phyloP scores from a whole-genome alignment of 176 grass and related monocot genomes.

The Puya raimondii region DNA sequence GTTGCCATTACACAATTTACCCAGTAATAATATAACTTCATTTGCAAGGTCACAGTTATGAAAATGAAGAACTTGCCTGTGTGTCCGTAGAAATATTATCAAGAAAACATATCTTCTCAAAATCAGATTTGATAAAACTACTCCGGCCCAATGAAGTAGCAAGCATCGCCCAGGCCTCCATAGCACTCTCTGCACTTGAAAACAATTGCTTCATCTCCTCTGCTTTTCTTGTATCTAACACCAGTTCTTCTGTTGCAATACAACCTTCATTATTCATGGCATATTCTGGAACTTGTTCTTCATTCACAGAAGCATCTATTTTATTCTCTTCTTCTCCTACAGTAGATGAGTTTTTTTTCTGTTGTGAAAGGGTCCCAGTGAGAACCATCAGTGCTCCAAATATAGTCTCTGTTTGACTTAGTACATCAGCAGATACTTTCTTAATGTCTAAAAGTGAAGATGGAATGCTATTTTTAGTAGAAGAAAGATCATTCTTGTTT shows the following conservation, averaged over 20 bases:
- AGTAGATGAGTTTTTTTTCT: constrained; percentile 24
- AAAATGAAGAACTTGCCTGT: constrained; percentile 34
- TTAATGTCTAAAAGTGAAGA: constrained; percentile 66
- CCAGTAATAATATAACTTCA: neutral
- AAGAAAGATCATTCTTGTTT: constrained; percentile 17
- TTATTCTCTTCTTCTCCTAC: constrained; percentile 13
- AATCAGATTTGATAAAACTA: constrained; percentile 97
- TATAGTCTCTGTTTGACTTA: constrained; percentile 86
- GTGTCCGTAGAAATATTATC: constrained; percentile 82
- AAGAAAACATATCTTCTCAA: constrained; percentile 95
- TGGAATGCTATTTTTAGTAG: constrained; percentile 17
- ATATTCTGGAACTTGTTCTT: constrained; percentile 33
- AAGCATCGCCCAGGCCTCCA: constrained; percentile 98
- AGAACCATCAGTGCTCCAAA: constrained; percentile 85
- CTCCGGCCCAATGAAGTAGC: constrained; percentile 72
- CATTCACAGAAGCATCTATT: constrained; percentile 23
- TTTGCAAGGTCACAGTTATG: neutral
- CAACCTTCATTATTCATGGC: constrained; percentile 19
- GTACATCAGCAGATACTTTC: constrained; percentile 65
- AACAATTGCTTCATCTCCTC: constrained; percentile 67
- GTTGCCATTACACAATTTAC: no score
- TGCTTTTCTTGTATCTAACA: constrained; percentile 37
- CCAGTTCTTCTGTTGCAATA: constrained; percentile 19
- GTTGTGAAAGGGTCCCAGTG: constrained; percentile 46
- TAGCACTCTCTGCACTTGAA: constrained; percentile 84